These are phyloP conservation scores for Solanum lignicaule DNA, from an alignment of 257 asterid species.

Conservation along the genomic window DNA sequence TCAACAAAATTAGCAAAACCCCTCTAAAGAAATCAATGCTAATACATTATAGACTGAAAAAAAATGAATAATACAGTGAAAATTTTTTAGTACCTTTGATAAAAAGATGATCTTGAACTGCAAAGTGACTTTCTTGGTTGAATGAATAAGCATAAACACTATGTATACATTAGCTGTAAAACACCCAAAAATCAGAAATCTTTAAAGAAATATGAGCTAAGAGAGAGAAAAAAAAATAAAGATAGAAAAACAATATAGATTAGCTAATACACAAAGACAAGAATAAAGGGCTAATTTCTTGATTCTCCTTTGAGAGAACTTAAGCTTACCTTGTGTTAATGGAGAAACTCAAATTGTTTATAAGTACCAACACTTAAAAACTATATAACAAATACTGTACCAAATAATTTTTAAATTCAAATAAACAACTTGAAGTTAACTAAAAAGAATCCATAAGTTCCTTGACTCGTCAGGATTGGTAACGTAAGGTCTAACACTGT, in stretches of 20 bases:
- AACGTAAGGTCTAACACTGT: background rate
- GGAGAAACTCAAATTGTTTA: background rate
- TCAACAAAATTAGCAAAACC: background rate
- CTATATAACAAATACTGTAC: slow-evolving; percentile 3
- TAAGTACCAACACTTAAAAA: background rate
- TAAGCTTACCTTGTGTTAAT: background rate
- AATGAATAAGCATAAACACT: slow-evolving; percentile 5
- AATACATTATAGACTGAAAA: background rate
- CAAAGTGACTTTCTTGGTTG: background rate
- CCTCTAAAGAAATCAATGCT: background rate
- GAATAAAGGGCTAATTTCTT: background rate
- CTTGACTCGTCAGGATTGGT: background rate
- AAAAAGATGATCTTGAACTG: slow-evolving; percentile 5
- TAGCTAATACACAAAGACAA: background rate
- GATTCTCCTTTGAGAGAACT: background rate
- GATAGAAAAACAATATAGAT: background rate
- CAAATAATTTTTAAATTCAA: slow-evolving; percentile 5
- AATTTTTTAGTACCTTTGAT: slow-evolving; percentile 3
- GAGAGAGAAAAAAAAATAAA: background rate
- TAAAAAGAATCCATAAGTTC: background rate
- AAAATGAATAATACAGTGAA: background rate
- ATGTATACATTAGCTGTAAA: background rate
- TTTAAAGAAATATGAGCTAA: background rate
- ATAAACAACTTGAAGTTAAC: background rate
- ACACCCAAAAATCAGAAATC: background rate